A percentile compares a stretch with the other conserved stretches of the same genome.
Conservation (phyloP, 192 early-diverging fungal genomes). For the Gryganskiella cystojenkinii region DNA sequence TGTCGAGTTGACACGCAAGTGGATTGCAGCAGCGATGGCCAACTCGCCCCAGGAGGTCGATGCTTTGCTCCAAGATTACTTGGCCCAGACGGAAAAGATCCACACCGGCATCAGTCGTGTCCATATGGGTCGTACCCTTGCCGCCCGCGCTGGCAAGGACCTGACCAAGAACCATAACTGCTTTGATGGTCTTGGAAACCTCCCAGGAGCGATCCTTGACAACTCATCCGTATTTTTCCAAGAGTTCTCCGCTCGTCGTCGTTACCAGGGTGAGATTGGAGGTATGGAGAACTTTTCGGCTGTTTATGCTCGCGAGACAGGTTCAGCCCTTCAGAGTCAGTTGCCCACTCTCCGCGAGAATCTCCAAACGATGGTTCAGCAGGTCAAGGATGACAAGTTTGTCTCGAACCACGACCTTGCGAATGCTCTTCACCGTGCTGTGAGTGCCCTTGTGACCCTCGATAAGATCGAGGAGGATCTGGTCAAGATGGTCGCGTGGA, state of each 20-base stretch:
- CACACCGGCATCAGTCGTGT: conserved; percentile 61
- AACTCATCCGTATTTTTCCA: conserved; percentile 64
- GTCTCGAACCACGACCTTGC: conserved; percentile 60
- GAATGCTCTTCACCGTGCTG: conserved; percentile 62
- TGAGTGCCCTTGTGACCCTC: conserved; percentile 53
- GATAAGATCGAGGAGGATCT: conserved; percentile 75
- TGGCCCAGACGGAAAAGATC: conserved; percentile 68
- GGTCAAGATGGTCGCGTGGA: conserved; percentile 84
- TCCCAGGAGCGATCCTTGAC: conserved; percentile 52
- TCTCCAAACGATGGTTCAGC: conserved; percentile 45
- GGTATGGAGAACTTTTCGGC: conserved; percentile 41
- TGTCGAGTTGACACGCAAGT: conserved; percentile 69
- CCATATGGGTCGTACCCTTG: conserved; percentile 79
- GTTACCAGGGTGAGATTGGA: conserved; percentile 61
- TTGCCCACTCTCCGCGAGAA: conserved; percentile 44
- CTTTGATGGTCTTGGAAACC: conserved; percentile 17
- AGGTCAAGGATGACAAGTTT: conserved; percentile 52
- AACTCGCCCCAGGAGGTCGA: conserved; percentile 77
- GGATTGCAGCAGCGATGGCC: conserved; percentile 70
- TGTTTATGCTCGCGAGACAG: conserved; percentile 19
- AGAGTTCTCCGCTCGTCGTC: conserved; percentile 60
- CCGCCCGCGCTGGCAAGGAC: conserved; percentile 52
- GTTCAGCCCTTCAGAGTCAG: conserved; percentile 40
- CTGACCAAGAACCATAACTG: conserved; percentile 33
- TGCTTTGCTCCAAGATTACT: conserved; percentile 73